phyloP scores from a whole-genome alignment of 2,329 filamentous ascomycete species.

The Myriosclerotinia duriaeana region DNA sequence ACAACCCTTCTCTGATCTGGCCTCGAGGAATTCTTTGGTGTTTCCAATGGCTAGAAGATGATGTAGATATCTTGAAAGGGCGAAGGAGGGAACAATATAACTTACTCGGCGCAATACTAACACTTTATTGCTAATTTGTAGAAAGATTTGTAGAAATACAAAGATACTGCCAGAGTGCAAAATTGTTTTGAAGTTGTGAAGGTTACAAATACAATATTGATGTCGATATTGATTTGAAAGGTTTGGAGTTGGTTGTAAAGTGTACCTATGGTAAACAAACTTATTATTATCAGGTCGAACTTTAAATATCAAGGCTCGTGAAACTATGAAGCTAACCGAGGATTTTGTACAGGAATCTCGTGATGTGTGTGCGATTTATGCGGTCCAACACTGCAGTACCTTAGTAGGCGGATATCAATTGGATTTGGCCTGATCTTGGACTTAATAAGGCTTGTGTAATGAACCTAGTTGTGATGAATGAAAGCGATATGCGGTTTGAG shows the following conservation, averaged over 20 bases:
- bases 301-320: background rate
- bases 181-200: background rate
- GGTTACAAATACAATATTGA: background rate
- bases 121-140: background rate
- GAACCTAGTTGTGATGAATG: background rate
- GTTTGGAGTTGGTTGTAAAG: background rate
- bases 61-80: background rate
- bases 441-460: conserved; percentile 10
- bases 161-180: background rate
- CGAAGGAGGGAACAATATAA: background rate
- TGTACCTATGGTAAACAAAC: background rate
- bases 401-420: background rate
- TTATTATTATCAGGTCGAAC: background rate
- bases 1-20: background rate
- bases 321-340: background rate
- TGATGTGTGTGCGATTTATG: background rate
- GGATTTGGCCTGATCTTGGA: background rate
- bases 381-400: background rate
- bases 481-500: background rate
- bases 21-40: background rate
- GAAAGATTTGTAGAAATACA: background rate
- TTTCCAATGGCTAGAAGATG: background rate
- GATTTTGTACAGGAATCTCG: background rate
- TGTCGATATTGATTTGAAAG: background rate
- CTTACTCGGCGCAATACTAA: background rate